These are phyloP conservation scores for Trichoderma koningii DNA, from an alignment of 2,329 filamentous ascomycete species.

Conservation along the genomic window DNA sequence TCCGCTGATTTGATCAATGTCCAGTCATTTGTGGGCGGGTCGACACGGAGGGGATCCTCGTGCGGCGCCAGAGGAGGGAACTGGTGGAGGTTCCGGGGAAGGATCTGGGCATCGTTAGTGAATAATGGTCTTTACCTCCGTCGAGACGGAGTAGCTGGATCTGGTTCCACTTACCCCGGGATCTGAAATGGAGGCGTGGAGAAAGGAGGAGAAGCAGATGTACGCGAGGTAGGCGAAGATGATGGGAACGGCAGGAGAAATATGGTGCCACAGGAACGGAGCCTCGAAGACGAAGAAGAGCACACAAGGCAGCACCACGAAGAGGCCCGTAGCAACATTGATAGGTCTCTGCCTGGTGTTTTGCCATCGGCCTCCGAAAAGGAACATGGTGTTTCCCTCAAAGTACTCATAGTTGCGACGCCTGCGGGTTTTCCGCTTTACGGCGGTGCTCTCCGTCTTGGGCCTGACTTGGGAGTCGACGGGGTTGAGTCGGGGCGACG, in stretches of 20 bases:
- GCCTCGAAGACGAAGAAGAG: constrained; percentile 88
- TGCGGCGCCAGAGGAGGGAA: constrained; percentile 76
- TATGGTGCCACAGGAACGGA: constrained; percentile 80
- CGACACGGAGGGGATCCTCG: constrained; percentile 78
- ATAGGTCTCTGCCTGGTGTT: constrained; percentile 86
- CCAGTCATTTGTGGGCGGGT: constrained; percentile 91
- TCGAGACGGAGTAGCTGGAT: not conserved
- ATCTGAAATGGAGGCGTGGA: constrained; percentile 90
- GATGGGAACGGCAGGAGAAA: constrained; percentile 87
- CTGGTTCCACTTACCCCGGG: constrained; percentile 72
- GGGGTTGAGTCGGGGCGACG: constrained; percentile 66
- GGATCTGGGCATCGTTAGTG: constrained; percentile 60
- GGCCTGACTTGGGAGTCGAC: constrained; percentile 42
- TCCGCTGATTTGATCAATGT: constrained; percentile 82
- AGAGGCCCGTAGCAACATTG: constrained; percentile 80
- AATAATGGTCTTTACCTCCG: not conserved
- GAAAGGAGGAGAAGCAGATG: constrained; percentile 87
- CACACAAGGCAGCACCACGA: constrained; percentile 75
- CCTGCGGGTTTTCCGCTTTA: constrained; percentile 41
- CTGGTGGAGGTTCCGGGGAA: constrained; percentile 87
- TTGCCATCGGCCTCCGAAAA: constrained; percentile 79
- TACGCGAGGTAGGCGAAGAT: constrained; percentile 90
- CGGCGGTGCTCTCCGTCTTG: constrained; percentile 35
- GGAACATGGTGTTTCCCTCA: constrained; percentile 90
- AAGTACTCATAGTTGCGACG: constrained; percentile 86